Percentiles rank a stretch among this genome's conserved stretches.
These are phyloP conservation scores for Colletotrichum abscissum DNA, from an alignment of 2,329 filamentous ascomycete genomes.

Conservation along the genomic window DNA sequence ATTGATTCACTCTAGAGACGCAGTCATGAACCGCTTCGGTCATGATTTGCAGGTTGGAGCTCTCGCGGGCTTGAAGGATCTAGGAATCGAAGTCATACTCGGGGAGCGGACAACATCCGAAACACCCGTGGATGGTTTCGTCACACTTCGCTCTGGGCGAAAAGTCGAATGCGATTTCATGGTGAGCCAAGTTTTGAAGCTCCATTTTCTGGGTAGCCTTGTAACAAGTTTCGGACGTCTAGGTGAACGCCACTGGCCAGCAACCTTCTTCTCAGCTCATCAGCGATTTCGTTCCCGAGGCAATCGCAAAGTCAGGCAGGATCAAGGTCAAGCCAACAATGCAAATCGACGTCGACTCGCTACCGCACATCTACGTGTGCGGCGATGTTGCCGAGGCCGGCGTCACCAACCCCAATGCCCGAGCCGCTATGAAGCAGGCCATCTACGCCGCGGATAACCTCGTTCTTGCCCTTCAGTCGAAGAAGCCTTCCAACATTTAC, in stretches of 20 bases:
- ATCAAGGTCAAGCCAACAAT: slow-evolving; percentile 67
- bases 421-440: slow-evolving; percentile 65
- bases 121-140: slow-evolving; percentile 47
- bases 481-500: slow-evolving; percentile 52
- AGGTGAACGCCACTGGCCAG: slow-evolving; percentile 72
- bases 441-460: slow-evolving; percentile 66
- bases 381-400: slow-evolving; percentile 71
- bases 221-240: slow-evolving; percentile 12
- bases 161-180: slow-evolving; percentile 61
- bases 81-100: slow-evolving; percentile 63
- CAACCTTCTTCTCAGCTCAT: slow-evolving; percentile 65
- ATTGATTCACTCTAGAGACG: slow-evolving; percentile 66
- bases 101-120: slow-evolving; percentile 57
- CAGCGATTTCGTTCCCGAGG: slow-evolving; percentile 51
- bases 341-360: slow-evolving; percentile 61
- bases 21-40: slow-evolving; percentile 64
- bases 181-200: slow-evolving; percentile 46
- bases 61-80: slow-evolving; percentile 52
- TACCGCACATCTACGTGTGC: slow-evolving; percentile 69
- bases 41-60: slow-evolving; percentile 53
- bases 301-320: slow-evolving; percentile 59
- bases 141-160: slow-evolving; percentile 58
- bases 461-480: slow-evolving; percentile 55
- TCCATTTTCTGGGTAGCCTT: neutral
- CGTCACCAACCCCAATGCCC: slow-evolving; percentile 62